Percentiles rank a stretch among this genome's conserved stretches.
Conservation (phyloP, 192 early-diverging fungal genomes). For the Gonapodya sp. region DNA sequence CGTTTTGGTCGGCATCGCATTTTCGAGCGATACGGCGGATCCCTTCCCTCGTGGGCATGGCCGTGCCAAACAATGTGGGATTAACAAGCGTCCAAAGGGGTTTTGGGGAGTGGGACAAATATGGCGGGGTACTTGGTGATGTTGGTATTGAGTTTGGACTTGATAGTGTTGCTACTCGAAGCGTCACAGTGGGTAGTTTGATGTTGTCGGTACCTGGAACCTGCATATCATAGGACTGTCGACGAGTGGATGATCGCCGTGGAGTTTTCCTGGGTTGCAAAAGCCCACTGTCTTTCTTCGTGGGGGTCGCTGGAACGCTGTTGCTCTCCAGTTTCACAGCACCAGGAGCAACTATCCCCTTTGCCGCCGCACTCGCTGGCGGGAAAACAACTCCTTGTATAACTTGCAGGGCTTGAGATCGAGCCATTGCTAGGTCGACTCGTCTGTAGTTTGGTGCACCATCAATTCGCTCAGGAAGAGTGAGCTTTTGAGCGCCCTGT, state of each 20-base stretch:
- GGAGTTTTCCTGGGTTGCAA: not conserved
- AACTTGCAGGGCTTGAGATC: not conserved
- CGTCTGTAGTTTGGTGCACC: conserved; percentile 51
- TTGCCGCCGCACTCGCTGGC: not conserved
- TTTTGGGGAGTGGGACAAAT: not conserved
- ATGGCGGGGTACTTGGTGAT: not conserved
- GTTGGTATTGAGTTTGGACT: not conserved
- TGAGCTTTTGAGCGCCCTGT: conserved; percentile 51
- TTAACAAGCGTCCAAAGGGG: conserved; percentile 5
- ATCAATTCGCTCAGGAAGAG: conserved; percentile 45
- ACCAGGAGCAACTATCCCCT: not conserved
- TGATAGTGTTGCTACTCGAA: not conserved
- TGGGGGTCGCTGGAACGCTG: not conserved
- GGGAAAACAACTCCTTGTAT: not conserved
- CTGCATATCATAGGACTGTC: not conserved
- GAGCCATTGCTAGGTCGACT: conserved; percentile 24
- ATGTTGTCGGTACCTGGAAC: not conserved
- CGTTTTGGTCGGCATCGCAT: conserved; percentile 39
- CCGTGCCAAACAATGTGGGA: conserved; percentile 39
- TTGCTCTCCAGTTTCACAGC: not conserved
- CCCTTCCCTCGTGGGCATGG: conserved; percentile 52
- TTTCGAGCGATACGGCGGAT: conserved; percentile 33
- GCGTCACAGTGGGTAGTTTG: not conserved
- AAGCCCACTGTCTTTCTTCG: not conserved
- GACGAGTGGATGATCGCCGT: not conserved